These are phyloP conservation scores for Stephania yunnanensis DNA, from an alignment of 164 flowering plant genomes.

Conservation along the genomic window DNA sequence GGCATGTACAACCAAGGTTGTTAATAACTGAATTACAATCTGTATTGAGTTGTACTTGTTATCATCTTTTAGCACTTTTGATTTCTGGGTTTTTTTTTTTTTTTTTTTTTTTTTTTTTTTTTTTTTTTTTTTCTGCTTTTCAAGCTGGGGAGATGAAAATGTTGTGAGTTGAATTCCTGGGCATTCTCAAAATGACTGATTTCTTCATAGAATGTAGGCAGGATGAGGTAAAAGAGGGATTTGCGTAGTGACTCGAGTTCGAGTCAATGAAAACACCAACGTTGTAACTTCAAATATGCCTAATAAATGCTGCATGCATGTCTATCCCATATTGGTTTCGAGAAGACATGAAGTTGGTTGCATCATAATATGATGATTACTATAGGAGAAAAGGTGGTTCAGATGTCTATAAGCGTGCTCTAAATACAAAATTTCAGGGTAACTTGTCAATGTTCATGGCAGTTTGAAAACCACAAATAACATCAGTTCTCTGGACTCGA, in stretches of 20 bases:
- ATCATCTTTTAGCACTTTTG: neutral
- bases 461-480: neutral
- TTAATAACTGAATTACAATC: neutral
- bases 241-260: too few relatives aligned
- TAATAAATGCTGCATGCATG: too few relatives aligned
- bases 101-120: too few relatives aligned
- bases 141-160: neutral
- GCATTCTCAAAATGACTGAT: neutral
- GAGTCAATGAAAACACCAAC: too few relatives aligned
- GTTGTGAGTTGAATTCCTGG: neutral
- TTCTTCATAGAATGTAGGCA: too few relatives aligned
- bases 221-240: too few relatives aligned
- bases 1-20: conserved; percentile 1
- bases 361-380: too few relatives aligned
- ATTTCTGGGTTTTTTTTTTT: too few relatives aligned
- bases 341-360: too few relatives aligned
- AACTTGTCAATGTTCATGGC: neutral
- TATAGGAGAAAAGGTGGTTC: neutral
- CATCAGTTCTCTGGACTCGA: neutral
- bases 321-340: too few relatives aligned
- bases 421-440: neutral
- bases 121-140: neutral
- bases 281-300: too few relatives aligned
- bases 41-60: neutral
- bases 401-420: neutral